Evolutionary conservation across 176 grass and related monocot genomes (phyloP), one percentile per base, ranked within the genome.

Genomic region (Musa acuminata): DNA sequence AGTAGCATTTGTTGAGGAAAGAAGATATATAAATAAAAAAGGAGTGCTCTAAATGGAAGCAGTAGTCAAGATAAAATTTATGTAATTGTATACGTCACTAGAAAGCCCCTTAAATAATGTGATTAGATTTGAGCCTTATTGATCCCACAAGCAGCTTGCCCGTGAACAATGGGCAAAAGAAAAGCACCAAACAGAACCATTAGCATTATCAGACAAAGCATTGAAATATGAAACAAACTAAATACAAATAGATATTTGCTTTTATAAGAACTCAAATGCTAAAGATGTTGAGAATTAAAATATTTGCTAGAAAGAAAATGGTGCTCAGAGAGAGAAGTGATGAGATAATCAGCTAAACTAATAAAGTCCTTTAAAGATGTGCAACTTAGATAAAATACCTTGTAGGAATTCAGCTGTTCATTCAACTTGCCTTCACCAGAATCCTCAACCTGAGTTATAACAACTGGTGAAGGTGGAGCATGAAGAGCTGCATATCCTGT

Each of bases 381-480:
- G 21, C 3, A 66, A 62, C 49, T 74, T 78, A 27, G 82, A 84
- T 19, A 29, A 19, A 67, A 83, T 87, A 90, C 93, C 85, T 84
- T 80, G 26, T 74, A 69, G 13, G 74, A 84, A 68, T 76, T 82
- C 55, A 72, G 24, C 51, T 74, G 78, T 59, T 72, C 74, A 66
- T 80, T 76, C 16, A 79, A 59, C 71, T 65, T 70, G 69, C 58
- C 73, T 52, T 29, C 73, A 57, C 13, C 70, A 51, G 64, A 53
- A 79, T 60, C 77, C 81, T 66, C 81, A 78, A 75, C 63, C 22
- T 72, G 74, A 14, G 25, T 71, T 72, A 80, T 54, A 75, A 89
- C 24, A 66, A 85, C 12, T 1, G 90, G 85, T 77, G 87, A 90
- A 80, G 87, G 77, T 79, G 90, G 85, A 86, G 79, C 80, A 65